Evolutionary conservation across 306 rosid species (phyloP), one percentile per base, ranked within the genome.

Genomic region (Senna siamea): DNA sequence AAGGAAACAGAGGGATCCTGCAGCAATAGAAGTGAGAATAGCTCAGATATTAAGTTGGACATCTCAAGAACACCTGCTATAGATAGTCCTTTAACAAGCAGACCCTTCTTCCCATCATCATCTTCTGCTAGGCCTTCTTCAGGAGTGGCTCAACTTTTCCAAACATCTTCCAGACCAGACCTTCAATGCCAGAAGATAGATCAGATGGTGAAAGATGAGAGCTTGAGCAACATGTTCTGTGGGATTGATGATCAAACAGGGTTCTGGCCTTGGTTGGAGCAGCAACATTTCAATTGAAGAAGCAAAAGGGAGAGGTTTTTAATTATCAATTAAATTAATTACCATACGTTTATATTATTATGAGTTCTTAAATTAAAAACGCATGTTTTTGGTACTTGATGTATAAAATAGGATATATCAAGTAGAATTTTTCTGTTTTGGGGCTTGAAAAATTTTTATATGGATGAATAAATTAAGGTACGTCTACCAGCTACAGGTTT

Each of bases 241-340:
- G 84, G 76, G 62, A 89, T 92, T 69, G 98, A 92, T 76, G 96
- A 92, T 66, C 98, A 92, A 67, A 80, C 98, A 61, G 87, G 90
- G 7, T 84, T 92, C 23, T 92, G 98, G 98, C 98, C 98, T 19
- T 92, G 96, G 98, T 83, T 92, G 92, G 98, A 92, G 81, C 86
- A 86, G 5, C 96, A 88, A 63, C 90, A 86, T 34, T 92, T 92
- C 90, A 92, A 89, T 70, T 92, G 82, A 92, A 7, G 30, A 10
- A 38, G 65, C 18, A 59, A 0, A 32, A 30, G 72, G 22, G 17
- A 76, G 41, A 66, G 32, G 52, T 54, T 56, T 38, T 46, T 7
- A 7, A 7, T 37, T 37, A 60, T 60, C 47, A 17, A 35, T 60
- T 35, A 17, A 41, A 7, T 50, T 62, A 56, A 75, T 78, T 59